Evolutionary conservation across 78 protist genomes (phyloP).

Genomic region (Dictyostelium firmibasis): DNA sequence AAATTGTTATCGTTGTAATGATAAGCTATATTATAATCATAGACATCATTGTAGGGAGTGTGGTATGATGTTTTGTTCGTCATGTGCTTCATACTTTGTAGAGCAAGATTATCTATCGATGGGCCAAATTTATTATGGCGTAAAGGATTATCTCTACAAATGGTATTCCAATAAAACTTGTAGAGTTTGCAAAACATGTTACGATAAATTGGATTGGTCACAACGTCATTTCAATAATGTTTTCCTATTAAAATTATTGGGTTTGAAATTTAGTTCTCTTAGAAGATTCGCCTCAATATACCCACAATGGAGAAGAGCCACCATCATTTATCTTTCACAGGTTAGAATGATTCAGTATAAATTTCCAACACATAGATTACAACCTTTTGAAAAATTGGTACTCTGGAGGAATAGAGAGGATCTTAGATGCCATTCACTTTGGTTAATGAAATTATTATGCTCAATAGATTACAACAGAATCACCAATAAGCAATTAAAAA

Average conservation of each 20-base stretch:
- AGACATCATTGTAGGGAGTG: constrained; percentile 75
- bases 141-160: neutral
- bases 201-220: neutral
- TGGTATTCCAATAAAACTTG: neutral
- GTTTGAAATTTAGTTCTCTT: constrained; percentile 4
- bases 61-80: constrained; percentile 59
- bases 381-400: neutral
- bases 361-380: constrained; percentile 20
- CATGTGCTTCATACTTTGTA: neutral
- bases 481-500: constrained; percentile 4
- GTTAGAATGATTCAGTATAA: constrained; percentile 57
- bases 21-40: neutral
- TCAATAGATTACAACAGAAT: constrained; percentile 31
- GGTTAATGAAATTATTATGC: constrained; percentile 35
- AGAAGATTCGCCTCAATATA: constrained; percentile 25
- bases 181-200: constrained; percentile 40
- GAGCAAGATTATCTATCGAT: neutral
- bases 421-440: constrained; percentile 56
- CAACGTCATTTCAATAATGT: neutral
- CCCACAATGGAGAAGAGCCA: constrained; percentile 26
- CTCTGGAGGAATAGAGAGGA: constrained; percentile 62
- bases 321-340: constrained; percentile 26
- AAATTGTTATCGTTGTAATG: constrained; percentile 21
- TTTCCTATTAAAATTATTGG: neutral
- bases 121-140: constrained; percentile 3